phyloP scores from a whole-genome alignment of 2,329 filamentous ascomycete species.

The Talaromyces atroroseus region DNA sequence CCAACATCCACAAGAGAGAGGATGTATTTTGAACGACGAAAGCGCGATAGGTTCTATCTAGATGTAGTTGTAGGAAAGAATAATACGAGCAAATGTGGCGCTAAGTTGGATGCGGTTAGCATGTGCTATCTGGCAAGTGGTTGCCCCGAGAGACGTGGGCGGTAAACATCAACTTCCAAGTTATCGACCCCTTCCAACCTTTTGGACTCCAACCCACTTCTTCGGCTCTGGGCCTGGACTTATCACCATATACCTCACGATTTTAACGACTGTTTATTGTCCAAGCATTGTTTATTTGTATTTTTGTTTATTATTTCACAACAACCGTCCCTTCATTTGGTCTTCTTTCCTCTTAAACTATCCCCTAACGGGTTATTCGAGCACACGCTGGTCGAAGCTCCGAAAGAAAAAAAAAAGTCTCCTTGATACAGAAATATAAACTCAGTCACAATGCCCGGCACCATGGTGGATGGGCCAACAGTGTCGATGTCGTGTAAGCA shows the following conservation, averaged over 20 bases:
- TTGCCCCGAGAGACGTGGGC: slow-evolving; percentile 12
- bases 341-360: neutral
- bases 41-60: no score
- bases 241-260: neutral
- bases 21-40: no score
- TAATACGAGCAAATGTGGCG: no score
- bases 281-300: neutral
- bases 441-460: slow-evolving; percentile 51
- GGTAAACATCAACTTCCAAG: slow-evolving; percentile 9
- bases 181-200: neutral
- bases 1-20: no score
- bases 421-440: slow-evolving; percentile 19
- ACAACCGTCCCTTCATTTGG: slow-evolving; percentile 7
- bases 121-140: neutral
- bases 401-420: slow-evolving; percentile 5
- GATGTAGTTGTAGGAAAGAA: no score
- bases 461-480: slow-evolving; percentile 57
- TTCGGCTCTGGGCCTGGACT: neutral
- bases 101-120: no score
- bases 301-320: neutral
- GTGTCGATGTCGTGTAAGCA: slow-evolving; percentile 63
- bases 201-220: neutral
- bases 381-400: slow-evolving; percentile 35
- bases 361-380: slow-evolving; percentile 17
- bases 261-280: neutral